Conservation (phyloP, 495 filamentous ascomycete species). For the Halenospora varia region DNA sequence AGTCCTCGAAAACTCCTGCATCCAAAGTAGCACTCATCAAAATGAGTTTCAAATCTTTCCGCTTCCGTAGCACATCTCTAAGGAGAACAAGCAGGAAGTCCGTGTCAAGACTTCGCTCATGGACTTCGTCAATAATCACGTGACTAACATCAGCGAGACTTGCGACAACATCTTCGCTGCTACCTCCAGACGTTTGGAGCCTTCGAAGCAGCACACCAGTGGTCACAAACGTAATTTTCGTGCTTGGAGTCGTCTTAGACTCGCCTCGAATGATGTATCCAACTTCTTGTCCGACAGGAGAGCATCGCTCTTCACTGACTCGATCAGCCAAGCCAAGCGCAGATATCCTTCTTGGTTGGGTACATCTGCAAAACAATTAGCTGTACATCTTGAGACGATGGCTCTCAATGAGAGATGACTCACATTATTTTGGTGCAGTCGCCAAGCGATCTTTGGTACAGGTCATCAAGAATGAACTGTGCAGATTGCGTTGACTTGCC, state of each 20-base stretch:
- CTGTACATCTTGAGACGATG: neutral
- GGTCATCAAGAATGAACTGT: constrained; percentile 90
- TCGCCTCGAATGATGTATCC: constrained; percentile 96
- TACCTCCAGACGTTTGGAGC: constrained; percentile 80
- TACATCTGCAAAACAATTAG: constrained; percentile 47
- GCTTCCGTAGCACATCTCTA: constrained; percentile 71
- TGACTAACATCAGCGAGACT: constrained; percentile 88
- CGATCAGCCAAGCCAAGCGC: constrained; percentile 91
- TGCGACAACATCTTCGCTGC: constrained; percentile 68
- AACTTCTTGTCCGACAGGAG: constrained; percentile 77
- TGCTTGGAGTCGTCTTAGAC: constrained; percentile 58
- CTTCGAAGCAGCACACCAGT: constrained; percentile 92
- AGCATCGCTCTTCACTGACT: constrained; percentile 87
- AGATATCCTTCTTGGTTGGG: constrained; percentile 91
- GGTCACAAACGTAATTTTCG: constrained; percentile 93
- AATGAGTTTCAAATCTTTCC: constrained; percentile 84
- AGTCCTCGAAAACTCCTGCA: constrained; percentile 77
- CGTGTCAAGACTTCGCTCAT: constrained; percentile 92
- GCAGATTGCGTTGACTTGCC: constrained; percentile 97
- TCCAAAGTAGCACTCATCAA: constrained; percentile 99
- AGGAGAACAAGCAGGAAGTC: constrained; percentile 89
- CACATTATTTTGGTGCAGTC: constrained; percentile 76
- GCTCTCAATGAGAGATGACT: neutral
- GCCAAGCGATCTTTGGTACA: constrained; percentile 74
- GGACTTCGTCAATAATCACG: constrained; percentile 94